Evolutionary conservation across 345 rosid species (phyloP).

Genomic region (Aquilaria malaccensis): DNA sequence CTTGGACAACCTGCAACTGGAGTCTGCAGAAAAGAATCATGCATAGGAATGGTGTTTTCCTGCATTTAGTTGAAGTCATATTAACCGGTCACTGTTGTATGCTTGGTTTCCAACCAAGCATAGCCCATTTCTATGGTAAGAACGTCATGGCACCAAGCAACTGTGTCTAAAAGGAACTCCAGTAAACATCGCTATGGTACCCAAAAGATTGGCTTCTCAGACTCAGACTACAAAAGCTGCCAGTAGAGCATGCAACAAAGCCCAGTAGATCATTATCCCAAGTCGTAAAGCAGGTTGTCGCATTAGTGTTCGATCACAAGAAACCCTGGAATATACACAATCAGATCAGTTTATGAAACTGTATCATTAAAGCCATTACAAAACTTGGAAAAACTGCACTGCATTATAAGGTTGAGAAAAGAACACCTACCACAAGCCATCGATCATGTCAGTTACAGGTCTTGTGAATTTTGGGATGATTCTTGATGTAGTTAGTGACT

Average conservation of each 20-base stretch:
- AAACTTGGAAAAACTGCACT: not conserved
- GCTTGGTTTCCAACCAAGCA: too few species aligned
- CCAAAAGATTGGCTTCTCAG: slow-evolving; percentile 39
- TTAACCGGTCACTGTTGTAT: too few species aligned
- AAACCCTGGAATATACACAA: slow-evolving; percentile 53
- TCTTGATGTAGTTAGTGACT: slow-evolving; percentile 79
- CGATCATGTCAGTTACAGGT: slow-evolving; percentile 72
- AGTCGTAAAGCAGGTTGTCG: slow-evolving; percentile 85
- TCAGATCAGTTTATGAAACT: not conserved
- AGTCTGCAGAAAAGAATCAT: not conserved
- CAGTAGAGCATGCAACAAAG: slow-evolving; percentile 69
- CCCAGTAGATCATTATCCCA: slow-evolving; percentile 83
- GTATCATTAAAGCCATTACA: not conserved
- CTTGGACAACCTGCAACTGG: slow-evolving; percentile 19
- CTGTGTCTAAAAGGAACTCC: too few species aligned
- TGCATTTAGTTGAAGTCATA: too few species aligned
- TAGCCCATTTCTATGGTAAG: too few species aligned
- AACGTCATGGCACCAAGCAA: not conserved
- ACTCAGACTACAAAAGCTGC: slow-evolving; percentile 67
- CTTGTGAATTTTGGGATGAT: slow-evolving; percentile 74
- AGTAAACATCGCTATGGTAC: slow-evolving; percentile 3
- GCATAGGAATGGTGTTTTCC: too few species aligned
- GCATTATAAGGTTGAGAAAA: not conserved
- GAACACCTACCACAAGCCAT: slow-evolving; percentile 69
- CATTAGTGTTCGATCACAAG: slow-evolving; percentile 93